Base-by-base conservation (phyloP, 1,284 basidiomycete species). In the Rhodotorula sp. region DNA sequence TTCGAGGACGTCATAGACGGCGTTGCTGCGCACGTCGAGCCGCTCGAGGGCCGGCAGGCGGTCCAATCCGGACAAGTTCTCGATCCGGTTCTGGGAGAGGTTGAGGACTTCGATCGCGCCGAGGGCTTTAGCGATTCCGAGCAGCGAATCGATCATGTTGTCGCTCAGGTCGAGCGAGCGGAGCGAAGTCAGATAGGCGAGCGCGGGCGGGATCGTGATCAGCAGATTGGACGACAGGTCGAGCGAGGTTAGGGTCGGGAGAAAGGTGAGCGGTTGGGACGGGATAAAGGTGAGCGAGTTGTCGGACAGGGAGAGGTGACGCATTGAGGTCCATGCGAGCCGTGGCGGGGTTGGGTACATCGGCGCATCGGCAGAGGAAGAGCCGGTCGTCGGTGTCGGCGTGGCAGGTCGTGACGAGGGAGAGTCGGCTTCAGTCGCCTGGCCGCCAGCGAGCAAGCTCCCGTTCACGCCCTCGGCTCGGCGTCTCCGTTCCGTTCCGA, bases 81-180 rank as follows among this genome's bases (percentile, higher is more conserved):
- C 92, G 60, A 98, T 87, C 2, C 95, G 88, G 79, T 99, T 99
- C 67, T 85, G 84, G 0, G 90, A 85, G 23, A 97, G 85, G 79
- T 93, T 92, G 76, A 97, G 83, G 8, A 85, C 84, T 28, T 88
- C 84, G 54, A 95, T 84, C 72, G 89, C 88, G 4, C 91, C 91
- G n/a, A 95, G 85, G 3, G 68, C 74, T 49, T 86, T 86, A 78
- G 92, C 90, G 63, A 95, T 93, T 43, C 91, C 92, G 5, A 95
- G 86, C 23, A 97, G 90, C 10, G 94, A 95, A 78, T 95, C 93
- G 76, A 99, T 94, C 86, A 98, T 90, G 83, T 99, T 98, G 81
- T 94, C 90, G 23, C 90, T 86, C 26, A 99, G 86, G 81, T 97
- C 95, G 78, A 99, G 89, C 47, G 90, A 91, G 58, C 87, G 82